Evolutionary conservation across 1,284 basidiomycete genomes (phyloP), one percentile per base, ranked within the genome.

Genomic region (Ustilago bromivora): DNA sequence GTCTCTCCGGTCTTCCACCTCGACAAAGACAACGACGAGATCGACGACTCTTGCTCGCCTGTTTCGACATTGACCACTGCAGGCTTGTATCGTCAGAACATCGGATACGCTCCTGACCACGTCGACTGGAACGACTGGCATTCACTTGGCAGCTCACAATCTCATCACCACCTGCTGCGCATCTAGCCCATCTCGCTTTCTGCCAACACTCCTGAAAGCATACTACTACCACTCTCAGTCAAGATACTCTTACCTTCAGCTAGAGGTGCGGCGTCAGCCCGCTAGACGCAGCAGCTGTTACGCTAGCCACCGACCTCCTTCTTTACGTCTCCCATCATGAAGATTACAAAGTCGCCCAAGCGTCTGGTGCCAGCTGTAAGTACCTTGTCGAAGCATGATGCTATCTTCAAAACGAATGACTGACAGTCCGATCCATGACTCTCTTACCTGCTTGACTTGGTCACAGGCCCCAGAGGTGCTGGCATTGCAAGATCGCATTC

Each of bases 261-360:
- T 23, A 41, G 52, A 64, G 67, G 61, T 57, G 61, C 67, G 61
- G 67, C 67, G 53, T 46, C 38, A 54, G 46, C 31, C n/a, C 35
- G 56, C 61, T 55, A 38, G 63, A 38, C 47, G 47, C 28, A 57
- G 54, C 62, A 52, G 56, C 66, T 36, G 52, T 10, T 12, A 28
- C 9, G 9, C 12, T 38, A 23, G 64, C 52, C 52, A 36, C 46
- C 46, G 55, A 51, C 35, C 19, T 52, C 54, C 5, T 46, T 12
- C 19, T 34, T n/a, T n/a, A 11, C 7, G 19, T 4, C 31, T 7
- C 13, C 35, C 5, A 66, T 19, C 12, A 85, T 85, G 84, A 85
- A 84, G 79, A 85, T 85, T 76, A 85, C 83, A 64, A 85, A 81
- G 73, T 71, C 73, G 65, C 84, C 84, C 17, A 85, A 84, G 75